Percentiles rank a stretch among this genome's conserved stretches.
phyloP scores from a whole-genome alignment of 176 grass and related monocot genomes.

The Rhynchospora tenuis region DNA sequence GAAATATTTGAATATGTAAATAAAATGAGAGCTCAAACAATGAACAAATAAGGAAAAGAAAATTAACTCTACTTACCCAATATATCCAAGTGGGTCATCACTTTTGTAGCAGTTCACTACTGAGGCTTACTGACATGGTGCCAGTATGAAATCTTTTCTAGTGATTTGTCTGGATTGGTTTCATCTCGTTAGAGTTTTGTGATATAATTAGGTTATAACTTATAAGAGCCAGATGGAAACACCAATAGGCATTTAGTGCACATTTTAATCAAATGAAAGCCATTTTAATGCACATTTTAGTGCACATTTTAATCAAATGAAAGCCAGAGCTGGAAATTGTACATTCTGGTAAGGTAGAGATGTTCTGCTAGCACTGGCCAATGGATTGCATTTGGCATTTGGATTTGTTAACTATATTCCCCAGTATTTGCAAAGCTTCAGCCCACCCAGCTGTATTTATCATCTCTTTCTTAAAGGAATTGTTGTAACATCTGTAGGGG shows the following conservation, averaged over 20 bases:
- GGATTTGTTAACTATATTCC: not conserved
- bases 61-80: too few species aligned
- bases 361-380: not conserved
- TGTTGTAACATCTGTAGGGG: constrained; percentile 47
- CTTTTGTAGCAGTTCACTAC: too few species aligned
- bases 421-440: not conserved
- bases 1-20: too few species aligned
- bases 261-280: not conserved
- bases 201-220: not conserved
- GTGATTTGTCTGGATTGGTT: not conserved
- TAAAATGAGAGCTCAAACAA: too few species aligned
- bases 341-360: not conserved
- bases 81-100: too few species aligned
- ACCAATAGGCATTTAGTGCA: not conserved
- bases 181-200: not conserved
- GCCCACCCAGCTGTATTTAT: constrained; percentile 6
- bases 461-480: constrained; percentile 22
- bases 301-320: not conserved
- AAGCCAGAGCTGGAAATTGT: not conserved
- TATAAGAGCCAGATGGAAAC: not conserved
- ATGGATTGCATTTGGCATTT: not conserved
- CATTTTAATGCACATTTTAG: too few species aligned
- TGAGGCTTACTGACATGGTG: not conserved
- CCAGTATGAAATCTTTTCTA: not conserved
- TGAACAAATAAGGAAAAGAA: too few species aligned